Conservation (phyloP, 2,329 filamentous ascomycete genomes). For the Penicillium hesseltinei region DNA sequence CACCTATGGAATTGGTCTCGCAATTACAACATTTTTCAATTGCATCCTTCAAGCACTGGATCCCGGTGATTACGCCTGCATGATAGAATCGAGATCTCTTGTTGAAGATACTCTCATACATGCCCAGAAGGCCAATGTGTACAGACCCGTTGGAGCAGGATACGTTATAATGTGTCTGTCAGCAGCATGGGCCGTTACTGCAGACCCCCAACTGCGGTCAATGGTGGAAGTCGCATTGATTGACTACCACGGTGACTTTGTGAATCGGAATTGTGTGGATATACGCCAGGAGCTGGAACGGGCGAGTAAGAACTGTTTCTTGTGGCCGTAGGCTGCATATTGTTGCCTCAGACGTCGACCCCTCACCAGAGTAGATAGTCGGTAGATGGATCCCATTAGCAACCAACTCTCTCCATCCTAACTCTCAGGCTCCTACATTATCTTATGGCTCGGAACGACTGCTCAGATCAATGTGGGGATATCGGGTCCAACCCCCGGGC, state of each 20-base stretch:
- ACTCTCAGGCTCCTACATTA: too few relatives aligned
- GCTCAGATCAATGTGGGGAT: not conserved
- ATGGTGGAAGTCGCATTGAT: conserved; percentile 18
- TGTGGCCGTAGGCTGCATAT: too few relatives aligned
- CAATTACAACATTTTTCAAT: conserved; percentile 34
- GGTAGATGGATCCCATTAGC: too few relatives aligned
- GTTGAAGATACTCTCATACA: conserved; percentile 30
- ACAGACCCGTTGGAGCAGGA: conserved; percentile 34
- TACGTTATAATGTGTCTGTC: conserved; percentile 31
- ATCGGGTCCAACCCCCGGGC: not conserved
- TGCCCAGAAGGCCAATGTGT: conserved; percentile 24
- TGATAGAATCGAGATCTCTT: conserved; percentile 21
- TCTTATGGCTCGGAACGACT: conserved; percentile 10
- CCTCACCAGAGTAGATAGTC: too few relatives aligned
- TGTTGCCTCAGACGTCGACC: too few relatives aligned
- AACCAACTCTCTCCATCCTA: too few relatives aligned
- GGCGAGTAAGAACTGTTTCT: not conserved
- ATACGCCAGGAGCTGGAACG: conserved; percentile 8
- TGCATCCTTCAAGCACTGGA: conserved; percentile 33
- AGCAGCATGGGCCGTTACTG: conserved; percentile 25
- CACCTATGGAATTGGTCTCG: conserved; percentile 33
- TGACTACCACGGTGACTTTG: conserved; percentile 30
- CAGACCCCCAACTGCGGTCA: conserved; percentile 17
- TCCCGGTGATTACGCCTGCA: conserved; percentile 17
- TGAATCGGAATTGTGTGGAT: not conserved